These are phyloP conservation scores for Naganishia onofrii DNA, from an alignment of 768 basidiomycete species.

Conservation along the genomic window DNA sequence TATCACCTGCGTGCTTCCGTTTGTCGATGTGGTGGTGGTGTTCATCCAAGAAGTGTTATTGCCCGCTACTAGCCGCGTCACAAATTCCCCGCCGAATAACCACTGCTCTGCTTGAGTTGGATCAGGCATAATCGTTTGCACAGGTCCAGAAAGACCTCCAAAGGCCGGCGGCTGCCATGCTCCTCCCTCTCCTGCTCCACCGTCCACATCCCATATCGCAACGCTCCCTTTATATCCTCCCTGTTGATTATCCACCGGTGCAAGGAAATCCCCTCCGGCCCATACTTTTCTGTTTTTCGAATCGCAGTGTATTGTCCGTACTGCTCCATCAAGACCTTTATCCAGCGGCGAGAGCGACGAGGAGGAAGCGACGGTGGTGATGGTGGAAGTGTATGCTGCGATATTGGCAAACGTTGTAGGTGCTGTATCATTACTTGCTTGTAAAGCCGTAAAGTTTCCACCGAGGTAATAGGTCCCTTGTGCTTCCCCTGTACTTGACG, in stretches of 20 bases:
- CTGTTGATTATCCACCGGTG: neutral
- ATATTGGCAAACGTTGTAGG: neutral
- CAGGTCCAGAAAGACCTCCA: constrained; percentile 72
- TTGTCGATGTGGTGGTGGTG: constrained; percentile 23
- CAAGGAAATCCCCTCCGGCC: constrained; percentile 48
- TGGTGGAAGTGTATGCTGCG: neutral
- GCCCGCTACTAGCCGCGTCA: constrained; percentile 65
- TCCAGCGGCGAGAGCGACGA: neutral
- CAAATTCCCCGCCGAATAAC: constrained; percentile 85
- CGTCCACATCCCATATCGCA: constrained; percentile 53
- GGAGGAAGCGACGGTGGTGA: too few relatives aligned
- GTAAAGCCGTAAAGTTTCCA: constrained; percentile 62
- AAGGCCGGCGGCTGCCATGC: constrained; percentile 60
- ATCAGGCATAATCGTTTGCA: constrained; percentile 74
- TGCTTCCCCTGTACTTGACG: constrained; percentile 29
- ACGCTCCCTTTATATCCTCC: constrained; percentile 40
- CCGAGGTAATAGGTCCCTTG: constrained; percentile 69
- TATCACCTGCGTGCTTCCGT: constrained; percentile 52
- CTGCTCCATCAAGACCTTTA: constrained; percentile 33
- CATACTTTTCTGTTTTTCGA: constrained; percentile 45
- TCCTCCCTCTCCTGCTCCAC: constrained; percentile 54
- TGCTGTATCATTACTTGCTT: neutral
- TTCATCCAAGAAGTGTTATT: constrained; percentile 47
- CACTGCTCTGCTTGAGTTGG: constrained; percentile 64
- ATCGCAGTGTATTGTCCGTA: constrained; percentile 79